Evolutionary conservation across 2,329 filamentous ascomycete species (phyloP), one percentile per base, ranked within the genome.

Genomic region (Scedosporium aurantiacum): DNA sequence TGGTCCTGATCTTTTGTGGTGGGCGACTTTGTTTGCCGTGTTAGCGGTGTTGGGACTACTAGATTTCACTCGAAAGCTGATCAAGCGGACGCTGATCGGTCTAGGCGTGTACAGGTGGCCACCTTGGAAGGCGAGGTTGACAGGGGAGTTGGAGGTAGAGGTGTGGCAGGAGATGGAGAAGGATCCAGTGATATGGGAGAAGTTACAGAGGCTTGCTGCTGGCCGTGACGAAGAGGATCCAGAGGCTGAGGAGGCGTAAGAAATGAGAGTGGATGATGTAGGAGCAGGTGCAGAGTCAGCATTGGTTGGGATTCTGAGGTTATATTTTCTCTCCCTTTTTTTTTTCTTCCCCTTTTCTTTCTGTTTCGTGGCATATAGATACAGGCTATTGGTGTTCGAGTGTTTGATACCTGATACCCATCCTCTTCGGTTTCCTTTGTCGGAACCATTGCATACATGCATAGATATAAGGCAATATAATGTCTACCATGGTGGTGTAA

Each of bases 1-100:
- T 62, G 91, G 91, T 14, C 76, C 75, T 23, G 87, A 90, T 63
- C 73, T 82, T 0, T 75, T 82, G 0, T 95, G 91, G 88, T 96
- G 90, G 89, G 75, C 82, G 1, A 84, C 84, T 0, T 74, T 92
- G 2, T 76, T 92, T 54, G 74, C 89, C 27, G 82, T 86, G 2
- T 72, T 91, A 0, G 73, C 78, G 7, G 72, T 83, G 0, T 79
- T 89, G 3, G 75, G 86, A 12, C 71, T 85, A 12, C 77, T 91
- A 50, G 90, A 95, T 67, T 72, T 90, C 5, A 78, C 80, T 1
- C 81, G 86, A 63, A 82, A 78, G 63, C 72, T 75, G 1, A 63
- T 74, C 7, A 79, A 79, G 66, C 75, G 78, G 2, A 74, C 74
- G 41, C 63, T 84, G 50, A 71, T 80, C 21, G 67, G 81, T 0